Evolutionary conservation across 1,139 yeast genomes (phyloP), one percentile per base, ranked within the genome.

Genomic region (Waltiozyma sp.): DNA sequence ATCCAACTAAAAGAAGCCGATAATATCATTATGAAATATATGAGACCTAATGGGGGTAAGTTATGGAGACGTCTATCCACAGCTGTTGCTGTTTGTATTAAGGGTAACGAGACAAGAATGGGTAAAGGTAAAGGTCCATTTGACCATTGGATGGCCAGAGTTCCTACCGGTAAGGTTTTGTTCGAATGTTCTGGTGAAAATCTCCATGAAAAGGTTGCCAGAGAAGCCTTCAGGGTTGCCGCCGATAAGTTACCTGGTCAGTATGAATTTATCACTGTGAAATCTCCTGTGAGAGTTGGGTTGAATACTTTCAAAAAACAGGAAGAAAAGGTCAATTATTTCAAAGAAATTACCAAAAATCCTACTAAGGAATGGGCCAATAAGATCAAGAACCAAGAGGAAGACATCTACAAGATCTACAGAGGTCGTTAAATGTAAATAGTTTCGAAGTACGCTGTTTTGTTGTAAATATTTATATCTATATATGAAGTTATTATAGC

Each of bases 81-180:
- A 40, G 82, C 85, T 62, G 74, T 87, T 46, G 93, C 97, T 0
- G 95, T 91, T 19, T 89, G 96, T 65, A 78, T 86, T 46, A 91
- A 91, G 68, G 99, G 99, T 69, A 91, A 93, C 63, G 96, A 91
- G 62, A 87, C 96, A 18, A 91, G 99, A 80, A 91, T 91, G 99
- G 99, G 99, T 70, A 91, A 93, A 65, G 99, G 99, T 69, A 91
- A 91, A 65, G 99, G 99, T 64, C 81, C 93, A 0, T 89, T 91
- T 60, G 95, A 88, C 56, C 94, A 87, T 68, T 93, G 97, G 97
- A 95, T 95, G 51, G 85, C 81, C 38, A 77, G 99, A 57, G 91
- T 91, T 18, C 95, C 98, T 39, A 88, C 96, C 0, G 99, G 99
- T 4, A 88, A 88, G 59, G 80, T 91, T 40, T 69, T 88, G 33